Evolutionary conservation across 352 stramenopile genomes (phyloP).

Genomic region (Phytophthora sansomeana): DNA sequence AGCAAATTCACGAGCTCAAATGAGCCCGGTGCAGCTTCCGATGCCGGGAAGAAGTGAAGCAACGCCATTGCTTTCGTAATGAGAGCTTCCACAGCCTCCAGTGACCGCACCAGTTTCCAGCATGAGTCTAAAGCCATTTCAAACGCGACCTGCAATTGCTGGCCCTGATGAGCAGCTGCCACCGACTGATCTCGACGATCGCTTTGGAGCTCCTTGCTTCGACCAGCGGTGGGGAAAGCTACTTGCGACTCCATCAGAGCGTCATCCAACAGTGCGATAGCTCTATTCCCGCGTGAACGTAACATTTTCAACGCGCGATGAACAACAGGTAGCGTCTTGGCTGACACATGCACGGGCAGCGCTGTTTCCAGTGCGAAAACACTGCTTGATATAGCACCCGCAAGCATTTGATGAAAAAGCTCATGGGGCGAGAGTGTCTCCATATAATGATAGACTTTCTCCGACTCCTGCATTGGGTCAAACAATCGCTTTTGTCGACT

Average conservation of each 20-base stretch:
- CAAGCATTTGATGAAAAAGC: conserved; percentile 85
- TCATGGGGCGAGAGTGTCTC: conserved; percentile 82
- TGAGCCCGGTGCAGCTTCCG: conserved; percentile 15
- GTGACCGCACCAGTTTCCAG: conserved; percentile 60
- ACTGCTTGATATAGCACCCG: conserved; percentile 62
- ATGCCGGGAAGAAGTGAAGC: conserved; percentile 51
- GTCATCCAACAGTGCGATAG: conserved; percentile 69
- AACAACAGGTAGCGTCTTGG: conserved; percentile 41
- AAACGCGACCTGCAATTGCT: conserved; percentile 77
- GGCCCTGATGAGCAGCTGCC: conserved; percentile 39
- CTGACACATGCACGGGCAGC: conserved; percentile 42
- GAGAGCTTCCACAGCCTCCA: conserved; percentile 65
- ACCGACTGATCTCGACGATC: conserved; percentile 46
- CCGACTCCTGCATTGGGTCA: conserved; percentile 73
- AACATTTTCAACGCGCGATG: conserved; percentile 50
- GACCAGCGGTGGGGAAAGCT: conserved; percentile 49
- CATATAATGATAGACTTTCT: conserved; percentile 86
- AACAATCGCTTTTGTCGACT: conserved; percentile 79
- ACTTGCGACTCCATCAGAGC: conserved; percentile 70
- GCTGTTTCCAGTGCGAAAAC: conserved; percentile 65
- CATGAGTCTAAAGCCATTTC: conserved; percentile 83
- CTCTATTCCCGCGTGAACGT: conserved; percentile 45
- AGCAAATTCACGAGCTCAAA: conserved; percentile 53
- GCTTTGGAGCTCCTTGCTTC: conserved; percentile 16
- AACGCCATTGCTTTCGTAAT: conserved; percentile 60